These are phyloP conservation scores for Ajuga reptans DNA, from an alignment of 305 asterid species.

Conservation along the genomic window DNA sequence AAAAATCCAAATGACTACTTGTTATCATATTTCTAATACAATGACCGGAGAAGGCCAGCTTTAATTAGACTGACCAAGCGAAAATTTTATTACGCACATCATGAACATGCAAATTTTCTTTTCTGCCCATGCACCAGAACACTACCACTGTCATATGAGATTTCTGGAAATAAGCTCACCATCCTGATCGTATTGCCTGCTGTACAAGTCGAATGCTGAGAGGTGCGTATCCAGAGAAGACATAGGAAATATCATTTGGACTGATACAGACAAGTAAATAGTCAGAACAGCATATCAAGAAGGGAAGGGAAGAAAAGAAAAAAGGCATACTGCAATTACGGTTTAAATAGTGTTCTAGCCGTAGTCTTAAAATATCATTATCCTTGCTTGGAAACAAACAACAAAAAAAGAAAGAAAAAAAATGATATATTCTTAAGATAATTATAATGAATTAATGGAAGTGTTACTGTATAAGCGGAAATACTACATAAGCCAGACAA, in stretches of 20 bases:
- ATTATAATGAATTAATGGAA: not conserved
- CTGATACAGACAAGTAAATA: conserved; percentile 32
- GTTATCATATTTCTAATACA: not conserved
- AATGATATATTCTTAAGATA: not conserved
- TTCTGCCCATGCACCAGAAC: not conserved
- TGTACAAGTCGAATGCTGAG: conserved; percentile 92
- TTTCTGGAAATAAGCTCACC: conserved; percentile 47
- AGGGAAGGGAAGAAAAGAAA: not conserved
- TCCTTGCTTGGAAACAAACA: not conserved
- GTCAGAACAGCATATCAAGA: conserved; percentile 1
- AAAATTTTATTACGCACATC: conserved; percentile 2
- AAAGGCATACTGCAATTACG: conserved; percentile 5
- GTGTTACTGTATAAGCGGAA: not conserved
- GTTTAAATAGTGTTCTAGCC: conserved; percentile 12
- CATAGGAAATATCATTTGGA: conserved; percentile 86
- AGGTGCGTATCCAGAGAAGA: conserved; percentile 97
- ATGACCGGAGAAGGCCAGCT: not conserved
- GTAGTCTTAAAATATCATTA: not conserved
- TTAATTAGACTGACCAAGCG: not conserved
- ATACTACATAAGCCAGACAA: not conserved
- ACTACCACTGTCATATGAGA: conserved; percentile 6
- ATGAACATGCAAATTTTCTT: not conserved
- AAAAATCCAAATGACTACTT: not conserved
- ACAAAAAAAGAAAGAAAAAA: too few relatives aligned
- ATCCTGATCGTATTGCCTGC: conserved; percentile 89